phyloP scores from a whole-genome alignment of 495 filamentous ascomycete genomes.

The Entonaema liquescens region DNA sequence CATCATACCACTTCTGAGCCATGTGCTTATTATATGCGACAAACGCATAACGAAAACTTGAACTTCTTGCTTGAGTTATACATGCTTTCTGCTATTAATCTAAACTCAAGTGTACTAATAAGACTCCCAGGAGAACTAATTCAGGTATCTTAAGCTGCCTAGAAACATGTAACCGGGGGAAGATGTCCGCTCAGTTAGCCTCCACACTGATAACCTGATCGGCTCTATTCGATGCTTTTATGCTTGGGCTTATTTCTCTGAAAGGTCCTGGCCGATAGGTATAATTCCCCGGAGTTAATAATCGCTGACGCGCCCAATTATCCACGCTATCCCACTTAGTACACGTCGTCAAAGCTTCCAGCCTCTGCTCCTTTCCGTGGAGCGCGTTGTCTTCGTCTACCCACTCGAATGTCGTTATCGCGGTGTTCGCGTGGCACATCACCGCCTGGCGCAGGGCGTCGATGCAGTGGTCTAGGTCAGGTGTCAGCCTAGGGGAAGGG shows the following conservation, averaged over 20 bases:
- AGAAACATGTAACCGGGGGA: too few relatives aligned
- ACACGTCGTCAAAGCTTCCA: constrained; percentile 24
- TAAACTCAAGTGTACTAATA: too few relatives aligned
- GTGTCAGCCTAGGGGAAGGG: too few relatives aligned
- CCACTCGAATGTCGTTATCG: constrained; percentile 29
- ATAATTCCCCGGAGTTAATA: constrained; percentile 26
- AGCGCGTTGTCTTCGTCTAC: constrained; percentile 20
- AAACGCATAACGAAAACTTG: too few relatives aligned
- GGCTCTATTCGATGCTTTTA: not conserved
- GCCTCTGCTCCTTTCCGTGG: constrained; percentile 24
- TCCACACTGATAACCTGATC: too few relatives aligned
- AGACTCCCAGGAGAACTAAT: too few relatives aligned
- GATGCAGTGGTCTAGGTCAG: constrained; percentile 44
- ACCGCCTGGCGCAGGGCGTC: constrained; percentile 31
- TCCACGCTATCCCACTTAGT: constrained; percentile 25
- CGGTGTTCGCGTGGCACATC: constrained; percentile 46
- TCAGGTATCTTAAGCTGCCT: too few relatives aligned
- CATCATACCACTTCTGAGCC: too few relatives aligned
- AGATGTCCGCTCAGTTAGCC: too few relatives aligned
- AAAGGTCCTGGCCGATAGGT: constrained; percentile 27
- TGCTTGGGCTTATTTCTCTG: constrained; percentile 6
- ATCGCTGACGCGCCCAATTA: constrained; percentile 32
- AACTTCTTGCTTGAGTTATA: too few relatives aligned
- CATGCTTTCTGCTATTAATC: too few relatives aligned
- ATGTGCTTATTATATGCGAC: too few relatives aligned